Evolutionary conservation across 225 moss, liverwort and hornwort species (phyloP), one percentile per base, ranked within the genome.

Genomic region (Asterella californica): DNA sequence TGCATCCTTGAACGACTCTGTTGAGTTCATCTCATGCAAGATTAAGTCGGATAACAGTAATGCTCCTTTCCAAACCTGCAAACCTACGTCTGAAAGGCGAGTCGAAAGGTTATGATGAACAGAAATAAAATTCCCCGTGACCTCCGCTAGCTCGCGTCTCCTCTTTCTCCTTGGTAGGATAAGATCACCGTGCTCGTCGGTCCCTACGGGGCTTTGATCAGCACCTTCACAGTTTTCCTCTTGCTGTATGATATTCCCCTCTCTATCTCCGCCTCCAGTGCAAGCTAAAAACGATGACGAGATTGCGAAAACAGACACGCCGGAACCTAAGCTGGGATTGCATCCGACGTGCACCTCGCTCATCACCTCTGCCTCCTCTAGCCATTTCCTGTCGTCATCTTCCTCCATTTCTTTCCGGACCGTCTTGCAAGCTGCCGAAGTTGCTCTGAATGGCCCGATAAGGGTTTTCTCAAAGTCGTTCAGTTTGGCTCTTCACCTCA

Each of bases 321-420:
- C 65, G 34, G 80, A 72, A 7, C 12, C 81, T 78, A 70, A n/a
- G 36, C 77, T 76, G 22, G 79, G 70, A 33, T 30, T 57, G 60
- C 80, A 88, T 18, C 91, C 92, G 33, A 92, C n/a, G 55, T 94
- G 92, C 74, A 94, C 91, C 73, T 94, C 89, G 80, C 92, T 92
- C 92, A 92, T 92, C 81, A 94, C 92, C 77, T 84, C 79, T 36
- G 87, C 88, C 65, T 90, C 83, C 36, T 89, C 88, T 54, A 87
- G 76, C 91, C 91, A 94, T 38, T 47, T 70, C 19, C 73, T 50
- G 14, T 71, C 50, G 45, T 72, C 55, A 2, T 77, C 78, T 33
- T 81, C 72, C 52, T 48, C 76, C 48, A 45, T 71, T 46, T 71
- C 42, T 29, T 22, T 6, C 18, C 71, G 9, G 15, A 71, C 42